A percentile compares a stretch with the other conserved stretches of the same genome.
Conservation (phyloP, 2,329 filamentous ascomycete genomes). For the Coniochaeta ligniaria region DNA sequence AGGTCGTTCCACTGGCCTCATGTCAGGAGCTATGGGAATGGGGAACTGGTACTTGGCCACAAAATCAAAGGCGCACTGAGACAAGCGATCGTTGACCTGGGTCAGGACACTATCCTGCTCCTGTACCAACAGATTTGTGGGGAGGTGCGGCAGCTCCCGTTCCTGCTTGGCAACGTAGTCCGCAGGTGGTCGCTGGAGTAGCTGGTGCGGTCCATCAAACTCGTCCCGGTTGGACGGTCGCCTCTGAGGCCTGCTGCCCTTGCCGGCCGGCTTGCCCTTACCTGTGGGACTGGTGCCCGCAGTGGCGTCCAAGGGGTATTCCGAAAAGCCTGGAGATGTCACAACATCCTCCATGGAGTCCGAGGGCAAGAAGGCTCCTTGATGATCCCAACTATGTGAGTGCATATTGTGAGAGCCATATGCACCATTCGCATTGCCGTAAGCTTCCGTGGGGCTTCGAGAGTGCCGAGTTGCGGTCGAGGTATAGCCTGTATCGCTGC, state of each 20-base stretch:
- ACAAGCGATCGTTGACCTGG: slow-evolving; percentile 77
- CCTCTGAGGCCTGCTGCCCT: slow-evolving; percentile 47
- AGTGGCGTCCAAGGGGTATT: slow-evolving; percentile 47
- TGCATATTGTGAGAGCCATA: slow-evolving; percentile 15
- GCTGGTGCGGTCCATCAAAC: slow-evolving; percentile 82
- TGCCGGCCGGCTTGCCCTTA: slow-evolving; percentile 39
- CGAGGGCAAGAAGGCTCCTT: slow-evolving; percentile 46
- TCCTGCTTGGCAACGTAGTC: slow-evolving; percentile 70
- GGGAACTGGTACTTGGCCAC: slow-evolving; percentile 88
- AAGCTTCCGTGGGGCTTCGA: slow-evolving; percentile 29
- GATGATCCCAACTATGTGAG: slow-evolving; percentile 38
- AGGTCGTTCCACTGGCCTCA: slow-evolving; percentile 66
- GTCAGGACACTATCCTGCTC: slow-evolving; percentile 78
- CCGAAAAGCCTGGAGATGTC: slow-evolving; percentile 51
- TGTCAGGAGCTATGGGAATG: slow-evolving; percentile 75
- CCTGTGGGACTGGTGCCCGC: slow-evolving; percentile 30
- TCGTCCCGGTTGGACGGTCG: slow-evolving; percentile 78
- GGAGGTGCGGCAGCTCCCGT: slow-evolving; percentile 72
- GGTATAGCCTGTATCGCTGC: slow-evolving; percentile 27
- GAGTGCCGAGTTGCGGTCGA: slow-evolving; percentile 32
- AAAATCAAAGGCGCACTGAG: slow-evolving; percentile 83
- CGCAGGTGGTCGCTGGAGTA: slow-evolving; percentile 64
- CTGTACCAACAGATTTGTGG: slow-evolving; percentile 73
- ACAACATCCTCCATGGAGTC: slow-evolving; percentile 53
- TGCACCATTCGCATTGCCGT: slow-evolving; percentile 7